These are phyloP conservation scores for Zea luxurians DNA, from an alignment of 176 grass and related monocot genomes.

Conservation along the genomic window DNA sequence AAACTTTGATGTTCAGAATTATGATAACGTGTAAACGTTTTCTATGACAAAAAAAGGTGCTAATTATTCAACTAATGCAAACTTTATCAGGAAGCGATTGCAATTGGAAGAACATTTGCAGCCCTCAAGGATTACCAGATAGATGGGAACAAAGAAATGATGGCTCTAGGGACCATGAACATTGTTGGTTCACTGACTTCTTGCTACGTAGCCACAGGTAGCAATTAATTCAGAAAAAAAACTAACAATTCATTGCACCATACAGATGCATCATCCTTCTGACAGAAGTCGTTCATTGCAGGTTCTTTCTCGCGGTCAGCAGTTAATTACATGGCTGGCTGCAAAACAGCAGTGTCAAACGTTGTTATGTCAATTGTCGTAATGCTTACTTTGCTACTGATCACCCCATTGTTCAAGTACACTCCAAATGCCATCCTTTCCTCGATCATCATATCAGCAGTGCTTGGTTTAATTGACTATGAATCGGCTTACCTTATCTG, in stretches of 20 bases:
- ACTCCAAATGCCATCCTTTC: conserved; percentile 90
- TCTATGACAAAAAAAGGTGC: neutral
- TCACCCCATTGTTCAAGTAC: conserved; percentile 95
- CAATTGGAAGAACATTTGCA: conserved; percentile 97
- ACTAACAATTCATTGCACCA: conserved; percentile 13
- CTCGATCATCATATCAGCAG: conserved; percentile 88
- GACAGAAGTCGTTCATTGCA: conserved; percentile 35
- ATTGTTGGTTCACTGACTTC: conserved; percentile 87
- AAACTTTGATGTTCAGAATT: neutral
- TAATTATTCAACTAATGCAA: conserved; percentile 10
- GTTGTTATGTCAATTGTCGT: conserved; percentile 81
- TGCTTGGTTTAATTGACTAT: conserved; percentile 64
- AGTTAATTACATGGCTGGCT: conserved; percentile 93
- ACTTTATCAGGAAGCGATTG: conserved; percentile 79
- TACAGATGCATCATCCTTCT: conserved; percentile 18
- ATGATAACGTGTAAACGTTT: neutral
- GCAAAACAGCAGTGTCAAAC: conserved; percentile 76
- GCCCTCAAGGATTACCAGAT: conserved; percentile 78
- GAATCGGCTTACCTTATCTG: conserved; percentile 74
- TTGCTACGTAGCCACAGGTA: conserved; percentile 91
- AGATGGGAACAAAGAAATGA: conserved; percentile 98
- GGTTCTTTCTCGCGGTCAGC: conserved; percentile 95
- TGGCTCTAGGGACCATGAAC: conserved; percentile 95
- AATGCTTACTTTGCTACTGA: conserved; percentile 68
- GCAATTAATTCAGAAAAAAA: conserved; percentile 9